Percentiles rank a stretch among this genome's conserved stretches.
Evolutionary conservation across 805 yeast species (phyloP).

Genomic region (Candida vaughaniae): DNA sequence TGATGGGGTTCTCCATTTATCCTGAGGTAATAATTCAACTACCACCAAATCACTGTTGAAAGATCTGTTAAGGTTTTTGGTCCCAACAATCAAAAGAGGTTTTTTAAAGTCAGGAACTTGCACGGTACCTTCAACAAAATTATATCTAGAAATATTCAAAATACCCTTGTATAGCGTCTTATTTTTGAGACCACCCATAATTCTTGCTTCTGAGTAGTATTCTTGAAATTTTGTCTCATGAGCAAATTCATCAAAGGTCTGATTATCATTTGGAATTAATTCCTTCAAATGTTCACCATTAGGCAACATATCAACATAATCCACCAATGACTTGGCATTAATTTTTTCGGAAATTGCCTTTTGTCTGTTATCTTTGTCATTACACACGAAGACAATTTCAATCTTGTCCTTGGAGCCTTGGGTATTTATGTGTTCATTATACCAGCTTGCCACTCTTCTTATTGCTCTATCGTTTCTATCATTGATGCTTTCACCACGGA

Average conservation of each 20-base stretch:
- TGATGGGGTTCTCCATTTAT: slow-evolving; percentile 86
- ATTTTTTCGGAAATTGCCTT: slow-evolving; percentile 57
- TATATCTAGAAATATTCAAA: slow-evolving; percentile 78
- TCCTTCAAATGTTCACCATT: slow-evolving; percentile 75
- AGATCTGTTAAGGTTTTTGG: slow-evolving; percentile 82
- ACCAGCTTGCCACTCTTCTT: slow-evolving; percentile 73
- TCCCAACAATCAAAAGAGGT: slow-evolving; percentile 80
- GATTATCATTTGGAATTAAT: slow-evolving; percentile 54
- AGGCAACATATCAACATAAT: slow-evolving; percentile 70
- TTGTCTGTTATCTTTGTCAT: slow-evolving; percentile 66
- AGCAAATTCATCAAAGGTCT: slow-evolving; percentile 8
- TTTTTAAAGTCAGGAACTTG: slow-evolving; percentile 69
- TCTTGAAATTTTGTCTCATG: slow-evolving; percentile 69
- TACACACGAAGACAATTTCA: slow-evolving; percentile 62
- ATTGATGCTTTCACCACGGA: slow-evolving; percentile 68
- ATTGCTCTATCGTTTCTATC: slow-evolving; percentile 93
- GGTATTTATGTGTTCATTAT: slow-evolving; percentile 56
- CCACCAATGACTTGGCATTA: slow-evolving; percentile 54
- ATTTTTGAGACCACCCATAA: slow-evolving; percentile 86
- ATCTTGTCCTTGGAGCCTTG: slow-evolving; percentile 34
- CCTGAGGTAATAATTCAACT: slow-evolving; percentile 82
- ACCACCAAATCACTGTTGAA: slow-evolving; percentile 92
- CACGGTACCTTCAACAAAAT: slow-evolving; percentile 84
- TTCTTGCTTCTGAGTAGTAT: slow-evolving; percentile 74
- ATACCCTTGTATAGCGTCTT: slow-evolving; percentile 87